phyloP scores from a whole-genome alignment of 2,329 filamentous ascomycete species.

The Elsinoe necatrix region DNA sequence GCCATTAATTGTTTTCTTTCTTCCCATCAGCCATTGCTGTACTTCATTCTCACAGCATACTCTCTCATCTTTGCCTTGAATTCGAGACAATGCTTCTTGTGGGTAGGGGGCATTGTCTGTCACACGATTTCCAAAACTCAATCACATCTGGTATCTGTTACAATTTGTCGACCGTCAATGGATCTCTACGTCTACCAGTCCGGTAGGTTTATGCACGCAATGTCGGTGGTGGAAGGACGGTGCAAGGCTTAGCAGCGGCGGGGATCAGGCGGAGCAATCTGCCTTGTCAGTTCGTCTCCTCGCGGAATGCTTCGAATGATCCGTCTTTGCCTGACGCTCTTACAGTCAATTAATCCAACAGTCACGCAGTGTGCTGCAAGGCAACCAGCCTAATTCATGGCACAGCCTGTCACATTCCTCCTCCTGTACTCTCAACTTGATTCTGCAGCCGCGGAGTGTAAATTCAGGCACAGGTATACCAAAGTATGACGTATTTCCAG shows the following conservation, averaged over 20 bases:
- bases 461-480: background rate
- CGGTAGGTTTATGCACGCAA: background rate
- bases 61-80: background rate
- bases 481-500: conserved; percentile 1
- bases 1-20: too few species aligned
- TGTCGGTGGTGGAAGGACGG: background rate
- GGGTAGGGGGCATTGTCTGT: background rate
- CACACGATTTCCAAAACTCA: background rate
- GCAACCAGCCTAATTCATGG: background rate
- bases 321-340: background rate
- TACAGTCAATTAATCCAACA: background rate
- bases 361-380: background rate
- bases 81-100: background rate
- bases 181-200: too few species aligned
- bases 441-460: background rate
- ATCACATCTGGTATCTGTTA: too few species aligned
- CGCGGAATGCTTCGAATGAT: background rate
- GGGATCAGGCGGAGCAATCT: background rate
- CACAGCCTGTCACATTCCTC: background rate
- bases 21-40: too few species aligned
- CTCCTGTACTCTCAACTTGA: background rate
- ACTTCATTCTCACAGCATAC: too few species aligned
- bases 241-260: background rate
- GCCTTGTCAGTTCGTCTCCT: background rate
- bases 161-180: too few species aligned